Evolutionary conservation across 2,329 filamentous ascomycete genomes (phyloP).

Genomic region (Aspergillus neoniger): DNA sequence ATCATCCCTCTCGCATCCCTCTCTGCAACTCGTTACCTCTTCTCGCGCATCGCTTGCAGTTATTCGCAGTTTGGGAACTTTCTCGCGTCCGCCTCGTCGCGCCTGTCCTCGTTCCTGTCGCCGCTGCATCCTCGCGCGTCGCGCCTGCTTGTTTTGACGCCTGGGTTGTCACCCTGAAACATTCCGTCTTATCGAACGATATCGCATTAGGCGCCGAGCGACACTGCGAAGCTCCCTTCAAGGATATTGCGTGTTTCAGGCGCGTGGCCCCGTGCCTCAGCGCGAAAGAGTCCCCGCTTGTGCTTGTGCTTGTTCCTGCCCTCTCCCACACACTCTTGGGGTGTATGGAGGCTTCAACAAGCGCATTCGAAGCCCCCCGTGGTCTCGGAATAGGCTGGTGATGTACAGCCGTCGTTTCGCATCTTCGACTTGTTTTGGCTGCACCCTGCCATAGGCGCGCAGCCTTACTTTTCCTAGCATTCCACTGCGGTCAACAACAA

Average conservation of each 20-base stretch:
- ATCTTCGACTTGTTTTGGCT: constrained; percentile 20
- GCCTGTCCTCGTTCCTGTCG: constrained; percentile 20
- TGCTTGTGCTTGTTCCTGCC: constrained; percentile 1
- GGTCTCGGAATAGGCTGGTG: constrained; percentile 29
- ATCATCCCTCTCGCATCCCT: constrained; percentile 6
- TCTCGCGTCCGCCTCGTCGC: constrained; percentile 22
- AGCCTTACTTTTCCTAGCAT: constrained; percentile 29
- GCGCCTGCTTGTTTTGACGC: constrained; percentile 27
- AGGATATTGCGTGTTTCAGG: constrained; percentile 18
- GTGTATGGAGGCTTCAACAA: constrained; percentile 22
- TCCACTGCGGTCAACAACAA: constrained; percentile 26
- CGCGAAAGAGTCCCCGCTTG: constrained; percentile 13
- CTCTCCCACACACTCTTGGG: constrained; percentile 2
- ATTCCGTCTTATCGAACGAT: constrained; percentile 29
- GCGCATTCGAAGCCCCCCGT: constrained; percentile 18
- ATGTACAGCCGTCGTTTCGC: constrained; percentile 26
- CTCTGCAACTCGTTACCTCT: constrained; percentile 14
- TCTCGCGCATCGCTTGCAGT: constrained; percentile 19
- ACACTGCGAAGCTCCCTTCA: constrained; percentile 3
- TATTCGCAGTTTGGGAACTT: constrained; percentile 17
- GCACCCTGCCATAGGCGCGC: constrained; percentile 22
- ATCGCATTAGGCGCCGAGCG: constrained; percentile 18
- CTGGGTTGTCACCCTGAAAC: constrained; percentile 32
- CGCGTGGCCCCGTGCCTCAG: constrained; percentile 19
- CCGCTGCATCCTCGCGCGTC: constrained; percentile 28